phyloP scores from a whole-genome alignment of 768 basidiomycete species.

The Lentinula boryana region DNA sequence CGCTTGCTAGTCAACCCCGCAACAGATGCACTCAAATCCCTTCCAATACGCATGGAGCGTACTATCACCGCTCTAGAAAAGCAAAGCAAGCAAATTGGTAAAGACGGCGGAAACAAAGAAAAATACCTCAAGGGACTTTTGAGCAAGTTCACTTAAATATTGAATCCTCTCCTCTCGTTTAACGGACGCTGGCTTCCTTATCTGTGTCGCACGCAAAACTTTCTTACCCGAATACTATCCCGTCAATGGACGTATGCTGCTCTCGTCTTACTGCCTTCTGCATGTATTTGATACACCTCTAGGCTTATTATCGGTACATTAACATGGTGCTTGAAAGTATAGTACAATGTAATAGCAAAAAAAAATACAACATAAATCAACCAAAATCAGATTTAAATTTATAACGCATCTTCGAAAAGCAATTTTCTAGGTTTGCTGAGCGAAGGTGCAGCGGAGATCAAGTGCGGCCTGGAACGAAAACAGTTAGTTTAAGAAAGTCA shows the following conservation, averaged over 20 bases:
- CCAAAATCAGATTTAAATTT: neutral
- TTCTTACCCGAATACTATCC: no score
- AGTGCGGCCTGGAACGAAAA: slow-evolving; percentile 35
- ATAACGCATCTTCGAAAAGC: slow-evolving; percentile 43
- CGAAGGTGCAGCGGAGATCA: slow-evolving; percentile 36
- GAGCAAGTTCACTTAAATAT: neutral
- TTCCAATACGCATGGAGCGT: slow-evolving; percentile 49
- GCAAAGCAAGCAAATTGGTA: slow-evolving; percentile 34
- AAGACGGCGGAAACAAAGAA: slow-evolving; percentile 14
- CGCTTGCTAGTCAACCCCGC: slow-evolving; percentile 34
- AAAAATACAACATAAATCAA: neutral
- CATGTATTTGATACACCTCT: no score
- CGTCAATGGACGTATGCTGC: no score
- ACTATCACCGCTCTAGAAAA: slow-evolving; percentile 49
- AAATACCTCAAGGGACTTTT: slow-evolving; percentile 1
- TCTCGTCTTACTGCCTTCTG: no score
- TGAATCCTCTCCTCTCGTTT: neutral
- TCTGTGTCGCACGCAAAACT: no score
- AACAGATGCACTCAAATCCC: slow-evolving; percentile 30
- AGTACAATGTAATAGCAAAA: neutral
- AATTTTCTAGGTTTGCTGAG: slow-evolving; percentile 45
- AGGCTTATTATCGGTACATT: no score
- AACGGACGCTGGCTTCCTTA: no score
- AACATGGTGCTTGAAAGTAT: neutral
- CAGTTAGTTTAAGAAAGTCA: slow-evolving; percentile 4